Conservation (phyloP, 495 filamentous ascomycete genomes). For the Chlorociboria aeruginascens region DNA sequence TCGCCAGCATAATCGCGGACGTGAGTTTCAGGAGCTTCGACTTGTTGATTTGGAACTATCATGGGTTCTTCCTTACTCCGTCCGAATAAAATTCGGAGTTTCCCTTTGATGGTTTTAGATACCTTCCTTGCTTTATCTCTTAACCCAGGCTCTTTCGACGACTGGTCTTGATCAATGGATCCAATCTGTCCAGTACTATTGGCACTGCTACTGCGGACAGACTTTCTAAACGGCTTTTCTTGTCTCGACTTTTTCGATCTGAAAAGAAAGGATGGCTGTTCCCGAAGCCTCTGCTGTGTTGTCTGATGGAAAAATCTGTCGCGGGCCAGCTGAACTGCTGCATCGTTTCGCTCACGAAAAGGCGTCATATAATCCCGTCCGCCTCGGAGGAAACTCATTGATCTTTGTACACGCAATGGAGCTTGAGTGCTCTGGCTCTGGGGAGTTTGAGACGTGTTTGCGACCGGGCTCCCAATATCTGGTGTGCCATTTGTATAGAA, state of each 20-base stretch:
- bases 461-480: background rate
- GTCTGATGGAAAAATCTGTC: constrained; percentile 32
- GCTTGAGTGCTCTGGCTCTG: constrained; percentile 2
- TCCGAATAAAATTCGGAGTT: constrained; percentile 40
- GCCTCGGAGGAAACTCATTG: constrained; percentile 49
- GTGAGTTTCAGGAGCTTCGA: constrained; percentile 36
- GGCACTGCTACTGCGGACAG: constrained; percentile 40
- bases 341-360: constrained; percentile 26
- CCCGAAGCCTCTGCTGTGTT: constrained; percentile 22
- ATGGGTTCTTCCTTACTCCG: constrained; percentile 28
- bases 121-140: constrained; percentile 44
- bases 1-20: constrained; percentile 23
- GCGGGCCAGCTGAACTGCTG: constrained; percentile 35
- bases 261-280: constrained; percentile 38
- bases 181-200: constrained; percentile 23
- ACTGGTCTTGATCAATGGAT: constrained; percentile 13
- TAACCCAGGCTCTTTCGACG: constrained; percentile 25
- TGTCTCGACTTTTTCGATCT: constrained; percentile 28
- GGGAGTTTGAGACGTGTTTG: constrained; percentile 2
- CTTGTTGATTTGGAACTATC: constrained; percentile 35
- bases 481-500: constrained; percentile 18
- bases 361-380: constrained; percentile 17
- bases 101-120: constrained; percentile 48
- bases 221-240: constrained; percentile 46
- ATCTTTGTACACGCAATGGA: constrained; percentile 29